Percentiles rank a stretch among this genome's conserved stretches.
phyloP scores from a whole-genome alignment of 306 rosid species.

The Ormosia semicastrata region DNA sequence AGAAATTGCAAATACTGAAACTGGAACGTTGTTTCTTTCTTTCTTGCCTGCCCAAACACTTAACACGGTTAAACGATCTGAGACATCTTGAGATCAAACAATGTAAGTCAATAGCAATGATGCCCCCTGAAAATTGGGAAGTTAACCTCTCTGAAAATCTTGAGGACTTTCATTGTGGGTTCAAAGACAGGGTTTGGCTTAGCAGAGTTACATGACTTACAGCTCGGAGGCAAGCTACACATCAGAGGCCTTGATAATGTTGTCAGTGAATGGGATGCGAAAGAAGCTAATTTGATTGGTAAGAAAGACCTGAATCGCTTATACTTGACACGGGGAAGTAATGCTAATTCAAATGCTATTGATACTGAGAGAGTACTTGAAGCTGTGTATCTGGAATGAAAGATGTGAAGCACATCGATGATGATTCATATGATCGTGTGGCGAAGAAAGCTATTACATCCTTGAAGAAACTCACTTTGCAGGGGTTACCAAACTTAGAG shows the following conservation, averaged over 20 bases:
- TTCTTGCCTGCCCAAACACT: background rate
- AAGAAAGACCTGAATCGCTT: background rate
- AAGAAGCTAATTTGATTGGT: background rate
- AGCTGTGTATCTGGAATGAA: background rate
- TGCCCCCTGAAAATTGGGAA: conserved; percentile 15
- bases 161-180: background rate
- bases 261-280: background rate
- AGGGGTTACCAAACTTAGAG: too few relatives aligned
- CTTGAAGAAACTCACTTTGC: too few relatives aligned
- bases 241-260: conserved; percentile 4
- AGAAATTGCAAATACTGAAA: too few relatives aligned
- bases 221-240: too few relatives aligned
- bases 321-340: background rate
- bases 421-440: too few relatives aligned
- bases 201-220: background rate
- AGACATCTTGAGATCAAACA: background rate
- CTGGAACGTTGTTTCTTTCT: accelerated
- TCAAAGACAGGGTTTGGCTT: background rate
- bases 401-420: background rate
- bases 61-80: background rate
- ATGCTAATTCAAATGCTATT: background rate
- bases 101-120: background rate
- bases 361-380: background rate
- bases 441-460: too few relatives aligned
- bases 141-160: too few relatives aligned